Evolutionary conservation across 2,329 filamentous ascomycete genomes (phyloP).

Genomic region (Kalmusia sp.): DNA sequence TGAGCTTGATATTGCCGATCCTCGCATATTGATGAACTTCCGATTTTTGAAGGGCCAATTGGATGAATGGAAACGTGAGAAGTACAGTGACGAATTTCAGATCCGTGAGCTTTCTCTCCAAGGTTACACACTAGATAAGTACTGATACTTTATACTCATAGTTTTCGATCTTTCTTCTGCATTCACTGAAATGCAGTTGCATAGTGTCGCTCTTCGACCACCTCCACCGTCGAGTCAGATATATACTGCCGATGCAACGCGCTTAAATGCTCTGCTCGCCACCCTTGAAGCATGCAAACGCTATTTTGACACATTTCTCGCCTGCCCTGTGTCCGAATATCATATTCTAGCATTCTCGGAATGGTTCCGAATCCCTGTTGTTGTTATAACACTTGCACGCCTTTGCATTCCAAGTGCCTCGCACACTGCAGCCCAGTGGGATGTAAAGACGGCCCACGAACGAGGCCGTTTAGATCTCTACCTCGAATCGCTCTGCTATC

Average conservation of each 20-base stretch:
- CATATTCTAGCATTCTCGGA: slow-evolving; percentile 40
- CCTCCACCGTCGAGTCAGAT: slow-evolving; percentile 1
- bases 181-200: slow-evolving; percentile 36
- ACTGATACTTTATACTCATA: too few relatives aligned
- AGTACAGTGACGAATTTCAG: slow-evolving; percentile 17
- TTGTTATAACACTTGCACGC: slow-evolving; percentile 36
- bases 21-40: slow-evolving; percentile 36
- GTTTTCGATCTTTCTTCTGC: slow-evolving; percentile 36
- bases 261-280: slow-evolving; percentile 33
- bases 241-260: slow-evolving; percentile 12
- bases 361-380: slow-evolving; percentile 41
- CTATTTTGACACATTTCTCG: slow-evolving; percentile 73
- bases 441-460: slow-evolving; percentile 39
- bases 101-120: slow-evolving; percentile 23
- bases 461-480: slow-evolving; percentile 39
- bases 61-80: slow-evolving; percentile 30
- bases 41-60: slow-evolving; percentile 36
- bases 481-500: slow-evolving; percentile 42
- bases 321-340: slow-evolving; percentile 67
- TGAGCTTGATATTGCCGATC: slow-evolving; percentile 33
- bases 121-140: too few relatives aligned
- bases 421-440: slow-evolving; percentile 34
- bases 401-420: slow-evolving; percentile 37
- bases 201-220: slow-evolving; percentile 34
- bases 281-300: slow-evolving; percentile 68